Conservation (phyloP, 2,329 filamentous ascomycete genomes). For the Ascochyta koolunga region DNA sequence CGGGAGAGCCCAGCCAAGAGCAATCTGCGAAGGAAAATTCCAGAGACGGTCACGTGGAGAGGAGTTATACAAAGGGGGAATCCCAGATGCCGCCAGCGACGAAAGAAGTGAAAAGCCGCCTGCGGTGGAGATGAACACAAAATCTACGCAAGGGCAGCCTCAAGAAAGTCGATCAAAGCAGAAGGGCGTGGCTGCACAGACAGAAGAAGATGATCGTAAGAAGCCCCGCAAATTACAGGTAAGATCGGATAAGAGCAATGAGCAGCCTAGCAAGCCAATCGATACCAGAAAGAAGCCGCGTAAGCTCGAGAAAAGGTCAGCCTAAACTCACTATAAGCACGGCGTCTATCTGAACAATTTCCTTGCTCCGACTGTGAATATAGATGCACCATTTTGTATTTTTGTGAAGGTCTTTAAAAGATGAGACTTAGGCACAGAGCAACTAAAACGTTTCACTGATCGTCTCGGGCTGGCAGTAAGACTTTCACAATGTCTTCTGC, state of each 20-base stretch:
- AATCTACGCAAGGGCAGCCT: background rate
- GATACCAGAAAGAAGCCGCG: conserved; percentile 17
- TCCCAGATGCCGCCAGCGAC: background rate
- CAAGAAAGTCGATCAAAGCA: background rate
- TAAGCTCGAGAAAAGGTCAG: conserved; percentile 20
- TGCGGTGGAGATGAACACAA: background rate
- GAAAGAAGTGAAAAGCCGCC: background rate
- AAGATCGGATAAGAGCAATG: background rate
- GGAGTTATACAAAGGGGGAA: background rate
- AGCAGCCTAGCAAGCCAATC: background rate
- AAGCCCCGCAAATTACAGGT: conserved; percentile 26
- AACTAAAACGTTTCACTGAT: background rate
- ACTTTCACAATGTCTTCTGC: background rate
- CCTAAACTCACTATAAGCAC: background rate
- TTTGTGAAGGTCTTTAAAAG: background rate
- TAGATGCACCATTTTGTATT: background rate
- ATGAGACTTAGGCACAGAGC: background rate
- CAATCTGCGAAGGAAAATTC: background rate
- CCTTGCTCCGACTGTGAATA: background rate
- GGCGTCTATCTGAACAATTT: background rate
- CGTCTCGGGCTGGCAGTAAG: background rate
- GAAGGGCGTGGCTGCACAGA: conserved; percentile 2
- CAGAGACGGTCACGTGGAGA: background rate
- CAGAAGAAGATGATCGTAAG: conserved; percentile 15
- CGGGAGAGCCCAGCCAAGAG: background rate